These are phyloP conservation scores for Gypsophila paniculata DNA, from an alignment of 179 eudicot genomes.

Conservation along the genomic window DNA sequence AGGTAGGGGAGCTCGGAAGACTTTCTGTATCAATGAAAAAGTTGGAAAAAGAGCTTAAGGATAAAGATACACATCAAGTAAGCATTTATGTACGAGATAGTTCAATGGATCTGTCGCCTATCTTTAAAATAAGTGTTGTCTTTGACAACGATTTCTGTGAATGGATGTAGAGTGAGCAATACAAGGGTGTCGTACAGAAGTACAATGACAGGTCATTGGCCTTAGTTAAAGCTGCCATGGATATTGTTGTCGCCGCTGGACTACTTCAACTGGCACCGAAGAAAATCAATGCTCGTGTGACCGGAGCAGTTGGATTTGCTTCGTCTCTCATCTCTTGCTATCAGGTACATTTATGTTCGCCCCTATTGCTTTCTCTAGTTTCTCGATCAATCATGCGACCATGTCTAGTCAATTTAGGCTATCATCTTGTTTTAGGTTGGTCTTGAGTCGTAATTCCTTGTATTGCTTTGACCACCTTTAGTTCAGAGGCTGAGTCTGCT, in stretches of 20 bases:
- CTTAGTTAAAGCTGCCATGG: constrained; percentile 70
- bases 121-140: not conserved
- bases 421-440: too few relatives aligned
- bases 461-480: too few relatives aligned
- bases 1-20: constrained; percentile 87
- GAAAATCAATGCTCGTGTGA: constrained; percentile 89
- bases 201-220: constrained; percentile 82
- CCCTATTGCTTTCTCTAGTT: not conserved
- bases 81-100: not conserved
- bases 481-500: too few relatives aligned
- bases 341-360: constrained; percentile 50
- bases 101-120: not conserved
- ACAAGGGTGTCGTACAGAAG: constrained; percentile 55
- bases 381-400: not conserved
- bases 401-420: too few relatives aligned
- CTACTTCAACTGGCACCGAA: constrained; percentile 92
- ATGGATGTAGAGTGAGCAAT: constrained; percentile 67
- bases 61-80: constrained; percentile 52
- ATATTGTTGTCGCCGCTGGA: constrained; percentile 88
- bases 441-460: not conserved
- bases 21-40: constrained; percentile 81
- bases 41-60: constrained; percentile 74
- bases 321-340: constrained; percentile 92
- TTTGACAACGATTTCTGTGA: not conserved
- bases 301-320: constrained; percentile 85